phyloP scores from a whole-genome alignment of 2,329 filamentous ascomycete genomes.

The Penicillium sp. region DNA sequence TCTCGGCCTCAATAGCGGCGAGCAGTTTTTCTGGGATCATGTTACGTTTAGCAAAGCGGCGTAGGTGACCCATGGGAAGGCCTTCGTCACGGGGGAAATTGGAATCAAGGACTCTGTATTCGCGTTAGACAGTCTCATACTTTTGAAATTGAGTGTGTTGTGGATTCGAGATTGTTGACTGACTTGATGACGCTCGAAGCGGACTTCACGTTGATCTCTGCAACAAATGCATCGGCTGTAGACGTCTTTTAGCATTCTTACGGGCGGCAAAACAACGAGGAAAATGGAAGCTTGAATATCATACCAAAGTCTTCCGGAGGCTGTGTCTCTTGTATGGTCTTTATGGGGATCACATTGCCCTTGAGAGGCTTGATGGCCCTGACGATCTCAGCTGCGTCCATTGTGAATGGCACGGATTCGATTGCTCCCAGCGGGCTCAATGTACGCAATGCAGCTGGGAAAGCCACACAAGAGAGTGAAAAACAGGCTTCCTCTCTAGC shows the following conservation, averaged over 20 bases:
- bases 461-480: too few species aligned
- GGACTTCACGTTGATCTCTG: conserved; percentile 40
- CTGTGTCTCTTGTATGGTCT: conserved; percentile 40
- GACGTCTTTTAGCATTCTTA: conserved; percentile 10
- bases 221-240: conserved; percentile 39
- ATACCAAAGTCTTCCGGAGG: conserved; percentile 39
- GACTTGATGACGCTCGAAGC: conserved; percentile 42
- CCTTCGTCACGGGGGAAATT: conserved; percentile 31
- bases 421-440: too few species aligned
- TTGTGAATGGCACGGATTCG: conserved; percentile 3
- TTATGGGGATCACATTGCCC: conserved; percentile 36
- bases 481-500: neutral
- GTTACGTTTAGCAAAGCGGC: conserved; percentile 36
- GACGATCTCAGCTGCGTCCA: conserved; percentile 21
- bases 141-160: neutral
- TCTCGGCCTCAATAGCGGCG: conserved; percentile 15
- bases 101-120: conserved; percentile 33
- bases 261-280: neutral
- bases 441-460: too few species aligned
- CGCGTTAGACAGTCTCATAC: neutral
- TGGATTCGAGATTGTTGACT: conserved; percentile 1
- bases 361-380: conserved; percentile 24
- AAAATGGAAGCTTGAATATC: neutral
- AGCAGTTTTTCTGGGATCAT: conserved; percentile 29
- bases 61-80: conserved; percentile 33